A percentile compares a stretch with the other conserved stretches of the same genome.
Evolutionary conservation across 495 filamentous ascomycete species (phyloP).

Genomic region (Lophiostoma macrostomum): DNA sequence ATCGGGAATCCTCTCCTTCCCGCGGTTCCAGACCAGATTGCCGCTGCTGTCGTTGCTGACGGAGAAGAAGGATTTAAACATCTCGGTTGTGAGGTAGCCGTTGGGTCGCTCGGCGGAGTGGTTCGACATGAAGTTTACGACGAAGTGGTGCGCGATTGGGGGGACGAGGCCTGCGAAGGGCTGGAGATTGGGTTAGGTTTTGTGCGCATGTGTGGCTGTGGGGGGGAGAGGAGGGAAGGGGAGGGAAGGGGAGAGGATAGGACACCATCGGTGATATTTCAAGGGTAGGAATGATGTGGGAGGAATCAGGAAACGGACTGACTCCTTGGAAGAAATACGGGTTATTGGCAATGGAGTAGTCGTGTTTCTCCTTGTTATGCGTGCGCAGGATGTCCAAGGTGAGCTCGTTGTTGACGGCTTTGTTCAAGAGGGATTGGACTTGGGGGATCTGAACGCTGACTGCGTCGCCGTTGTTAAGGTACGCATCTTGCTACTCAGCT

Average conservation of each 20-base stretch:
- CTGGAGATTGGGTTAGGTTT: not conserved
- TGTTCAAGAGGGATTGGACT: constrained; percentile 1
- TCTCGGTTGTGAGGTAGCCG: constrained; percentile 21
- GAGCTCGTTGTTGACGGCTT: not conserved
- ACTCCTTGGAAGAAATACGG: constrained; percentile 15
- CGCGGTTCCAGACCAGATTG: too few species aligned
- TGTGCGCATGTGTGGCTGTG: not conserved
- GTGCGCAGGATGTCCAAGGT: constrained; percentile 7
- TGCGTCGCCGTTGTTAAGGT: constrained; percentile 11
- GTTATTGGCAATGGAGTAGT: constrained; percentile 2
- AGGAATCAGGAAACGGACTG: not conserved
- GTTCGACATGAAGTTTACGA: constrained; percentile 33
- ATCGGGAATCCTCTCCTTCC: constrained; percentile 46
- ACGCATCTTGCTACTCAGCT: constrained; percentile 5
- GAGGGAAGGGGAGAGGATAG: too few species aligned
- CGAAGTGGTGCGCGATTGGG: constrained; percentile 7
- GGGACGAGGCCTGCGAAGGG: constrained; percentile 13
- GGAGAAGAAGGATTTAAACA: constrained; percentile 10
- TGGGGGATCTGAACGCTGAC: not conserved
- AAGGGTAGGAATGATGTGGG: too few species aligned
- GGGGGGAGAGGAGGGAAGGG: not conserved
- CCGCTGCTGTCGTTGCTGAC: too few species aligned
- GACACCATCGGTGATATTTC: too few species aligned
- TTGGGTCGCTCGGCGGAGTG: constrained; percentile 34
- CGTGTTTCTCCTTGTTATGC: constrained; percentile 8